phyloP scores from a whole-genome alignment of 2,329 filamentous ascomycete genomes.

The Zarea fungicola region DNA sequence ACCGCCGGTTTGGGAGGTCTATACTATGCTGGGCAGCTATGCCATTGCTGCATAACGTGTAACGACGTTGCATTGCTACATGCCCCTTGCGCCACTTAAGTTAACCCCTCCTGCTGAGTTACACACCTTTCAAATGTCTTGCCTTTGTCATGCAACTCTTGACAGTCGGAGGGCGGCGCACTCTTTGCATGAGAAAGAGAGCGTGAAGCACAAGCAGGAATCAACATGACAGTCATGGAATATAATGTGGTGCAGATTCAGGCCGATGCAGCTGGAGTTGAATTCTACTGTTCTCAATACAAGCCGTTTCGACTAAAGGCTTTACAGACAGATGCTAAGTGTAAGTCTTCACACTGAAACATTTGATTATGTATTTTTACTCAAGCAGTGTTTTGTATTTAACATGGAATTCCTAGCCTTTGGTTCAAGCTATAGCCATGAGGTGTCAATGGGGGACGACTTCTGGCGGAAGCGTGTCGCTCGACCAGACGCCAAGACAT shows the following conservation, averaged over 20 bases:
- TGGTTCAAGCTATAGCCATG: slow-evolving; percentile 4
- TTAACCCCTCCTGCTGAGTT: not conserved
- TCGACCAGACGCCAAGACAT: not conserved
- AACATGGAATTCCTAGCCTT: not conserved
- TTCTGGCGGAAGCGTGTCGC: slow-evolving; percentile 5
- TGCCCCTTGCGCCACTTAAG: not conserved
- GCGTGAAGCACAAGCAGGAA: not conserved
- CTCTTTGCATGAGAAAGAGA: not conserved
- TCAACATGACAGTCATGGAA: not conserved
- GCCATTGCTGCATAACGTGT: slow-evolving; percentile 18
- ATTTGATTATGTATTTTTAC: not conserved
- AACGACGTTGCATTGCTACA: too few species aligned
- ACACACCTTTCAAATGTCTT: too few species aligned
- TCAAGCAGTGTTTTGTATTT: not conserved
- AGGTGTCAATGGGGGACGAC: slow-evolving; percentile 5
- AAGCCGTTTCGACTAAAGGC: slow-evolving; percentile 10
- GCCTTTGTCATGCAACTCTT: too few species aligned
- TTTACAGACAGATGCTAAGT: slow-evolving; percentile 6
- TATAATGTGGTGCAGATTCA: slow-evolving; percentile 4
- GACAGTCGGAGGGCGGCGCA: too few species aligned
- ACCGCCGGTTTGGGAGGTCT: slow-evolving; percentile 18
- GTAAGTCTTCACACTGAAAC: slow-evolving; percentile 1
- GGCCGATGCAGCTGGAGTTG: not conserved
- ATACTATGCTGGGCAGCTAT: slow-evolving; percentile 22
- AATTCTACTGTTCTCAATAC: slow-evolving; percentile 4